These are phyloP conservation scores for Eragrostis tef DNA, from an alignment of 202 grass and related monocot genomes.

Conservation along the genomic window DNA sequence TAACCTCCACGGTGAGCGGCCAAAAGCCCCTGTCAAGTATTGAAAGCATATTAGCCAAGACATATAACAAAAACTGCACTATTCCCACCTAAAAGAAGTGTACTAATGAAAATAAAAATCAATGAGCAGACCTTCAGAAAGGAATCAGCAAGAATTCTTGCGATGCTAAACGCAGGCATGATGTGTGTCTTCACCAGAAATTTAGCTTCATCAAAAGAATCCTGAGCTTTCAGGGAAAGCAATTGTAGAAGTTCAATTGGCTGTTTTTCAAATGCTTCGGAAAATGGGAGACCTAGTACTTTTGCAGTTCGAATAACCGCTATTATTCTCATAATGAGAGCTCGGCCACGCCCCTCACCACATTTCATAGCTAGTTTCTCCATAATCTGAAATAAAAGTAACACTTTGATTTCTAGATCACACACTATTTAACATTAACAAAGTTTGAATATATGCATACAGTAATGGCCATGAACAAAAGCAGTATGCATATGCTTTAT, in stretches of 20 bases:
- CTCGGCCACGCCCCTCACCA: conserved; percentile 74
- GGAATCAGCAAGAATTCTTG: conserved; percentile 85
- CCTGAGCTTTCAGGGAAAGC: conserved; percentile 89
- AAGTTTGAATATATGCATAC: conserved; percentile 1
- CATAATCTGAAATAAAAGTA: conserved; percentile 73
- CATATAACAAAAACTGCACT: conserved; percentile 26
- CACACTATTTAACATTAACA: neutral
- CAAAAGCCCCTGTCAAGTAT: conserved; percentile 71
- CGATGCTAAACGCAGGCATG: conserved; percentile 77
- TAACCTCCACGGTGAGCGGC: conserved; percentile 92
- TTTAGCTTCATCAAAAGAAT: conserved; percentile 90
- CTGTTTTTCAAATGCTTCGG: conserved; percentile 85
- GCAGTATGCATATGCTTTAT: conserved; percentile 2
- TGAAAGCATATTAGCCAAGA: conserved; percentile 43
- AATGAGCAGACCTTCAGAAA: conserved; percentile 78
- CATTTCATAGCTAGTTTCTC: conserved; percentile 78
- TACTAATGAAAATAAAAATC: conserved; percentile 40
- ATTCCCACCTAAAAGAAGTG: conserved; percentile 31
- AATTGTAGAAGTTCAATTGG: conserved; percentile 91
- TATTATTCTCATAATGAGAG: conserved; percentile 85
- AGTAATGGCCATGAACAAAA: conserved; percentile 30
- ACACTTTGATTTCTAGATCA: conserved; percentile 29
- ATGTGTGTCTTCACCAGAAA: conserved; percentile 78
- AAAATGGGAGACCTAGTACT: conserved; percentile 77
- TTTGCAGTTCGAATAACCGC: conserved; percentile 82